A percentile compares a stretch with the other conserved stretches of the same genome.
Evolutionary conservation across 768 basidiomycete genomes (phyloP).

Genomic region (Udeniomyces megalosporus): DNA sequence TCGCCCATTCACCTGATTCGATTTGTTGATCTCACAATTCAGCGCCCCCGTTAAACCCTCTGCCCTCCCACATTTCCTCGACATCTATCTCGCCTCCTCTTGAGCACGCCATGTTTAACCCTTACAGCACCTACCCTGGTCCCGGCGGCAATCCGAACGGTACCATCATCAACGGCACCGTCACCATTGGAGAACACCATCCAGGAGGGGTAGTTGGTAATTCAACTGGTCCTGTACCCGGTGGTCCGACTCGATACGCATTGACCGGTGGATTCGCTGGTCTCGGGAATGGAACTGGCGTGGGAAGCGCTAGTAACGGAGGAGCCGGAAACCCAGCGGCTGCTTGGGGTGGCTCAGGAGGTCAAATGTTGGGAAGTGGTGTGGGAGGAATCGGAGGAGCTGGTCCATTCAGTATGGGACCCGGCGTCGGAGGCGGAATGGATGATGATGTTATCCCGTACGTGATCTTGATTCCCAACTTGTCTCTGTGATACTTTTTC

Average conservation of each 20-base stretch:
- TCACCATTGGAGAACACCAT: neutral
- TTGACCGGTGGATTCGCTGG: slow-evolving; percentile 2
- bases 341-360: neutral
- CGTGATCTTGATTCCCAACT: neutral
- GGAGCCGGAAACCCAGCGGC: neutral
- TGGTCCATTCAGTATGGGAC: slow-evolving; percentile 13
- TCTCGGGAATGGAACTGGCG: neutral
- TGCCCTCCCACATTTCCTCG: neutral
- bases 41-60: slow-evolving; percentile 27
- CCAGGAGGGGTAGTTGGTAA: too few species aligned
- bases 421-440: slow-evolving; percentile 9
- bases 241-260: too few species aligned
- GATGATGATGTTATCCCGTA: slow-evolving; percentile 18
- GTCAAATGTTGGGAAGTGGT: slow-evolving; percentile 1
- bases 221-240: too few species aligned
- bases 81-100: slow-evolving; percentile 6
- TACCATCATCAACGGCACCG: neutral
- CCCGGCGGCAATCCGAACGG: neutral
- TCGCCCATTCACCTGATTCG: neutral
- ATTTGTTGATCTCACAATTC: slow-evolving; percentile 5
- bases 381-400: slow-evolving; percentile 6
- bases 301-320: neutral
- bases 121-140: neutral
- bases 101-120: slow-evolving; percentile 5
- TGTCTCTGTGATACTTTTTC: too few species aligned